A percentile compares a stretch with the other conserved stretches of the same genome.
Evolutionary conservation across 1,284 basidiomycete species (phyloP).

Genomic region (Ustilago esculenta): DNA sequence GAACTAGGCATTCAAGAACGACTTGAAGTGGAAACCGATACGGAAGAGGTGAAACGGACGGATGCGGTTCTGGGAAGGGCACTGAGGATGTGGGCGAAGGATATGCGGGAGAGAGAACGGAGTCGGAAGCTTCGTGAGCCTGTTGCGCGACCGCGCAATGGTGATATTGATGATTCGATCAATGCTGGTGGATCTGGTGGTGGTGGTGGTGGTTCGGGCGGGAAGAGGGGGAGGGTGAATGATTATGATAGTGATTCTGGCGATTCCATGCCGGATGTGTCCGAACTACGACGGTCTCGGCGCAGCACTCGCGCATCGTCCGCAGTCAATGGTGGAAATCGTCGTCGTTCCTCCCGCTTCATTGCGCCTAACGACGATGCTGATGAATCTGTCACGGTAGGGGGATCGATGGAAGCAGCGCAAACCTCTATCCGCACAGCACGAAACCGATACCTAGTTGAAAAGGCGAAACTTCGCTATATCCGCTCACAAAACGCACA

Average conservation of each 20-base stretch:
- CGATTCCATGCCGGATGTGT: conserved; percentile 25
- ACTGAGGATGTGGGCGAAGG: conserved; percentile 36
- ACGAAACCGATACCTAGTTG: conserved; percentile 54
- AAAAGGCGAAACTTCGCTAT: conserved; percentile 58
- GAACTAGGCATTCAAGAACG: conserved; percentile 50
- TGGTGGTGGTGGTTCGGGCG: neutral
- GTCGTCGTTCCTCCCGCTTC: conserved; percentile 32
- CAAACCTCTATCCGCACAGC: conserved; percentile 23
- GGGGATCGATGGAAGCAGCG: conserved; percentile 22
- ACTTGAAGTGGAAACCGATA: conserved; percentile 13
- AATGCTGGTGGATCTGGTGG: conserved; percentile 3
- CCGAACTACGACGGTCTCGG: conserved; percentile 9
- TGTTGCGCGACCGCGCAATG: neutral
- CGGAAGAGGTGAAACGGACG: conserved; percentile 30
- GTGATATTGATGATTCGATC: neutral
- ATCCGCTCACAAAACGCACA: conserved; percentile 39
- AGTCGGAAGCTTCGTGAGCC: conserved; percentile 30
- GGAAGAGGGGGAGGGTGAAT: conserved; percentile 17
- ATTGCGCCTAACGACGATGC: conserved; percentile 1
- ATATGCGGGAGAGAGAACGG: conserved; percentile 41
- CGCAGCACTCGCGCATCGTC: conserved; percentile 17
- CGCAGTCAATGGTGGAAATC: conserved; percentile 5
- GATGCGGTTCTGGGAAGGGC: conserved; percentile 34
- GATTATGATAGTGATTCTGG: conserved; percentile 44
- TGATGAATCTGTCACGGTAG: neutral